Percentiles rank a stretch among this genome's conserved stretches.
These are phyloP conservation scores for Kandelia obovata DNA, from an alignment of 345 rosid genomes.

Conservation along the genomic window DNA sequence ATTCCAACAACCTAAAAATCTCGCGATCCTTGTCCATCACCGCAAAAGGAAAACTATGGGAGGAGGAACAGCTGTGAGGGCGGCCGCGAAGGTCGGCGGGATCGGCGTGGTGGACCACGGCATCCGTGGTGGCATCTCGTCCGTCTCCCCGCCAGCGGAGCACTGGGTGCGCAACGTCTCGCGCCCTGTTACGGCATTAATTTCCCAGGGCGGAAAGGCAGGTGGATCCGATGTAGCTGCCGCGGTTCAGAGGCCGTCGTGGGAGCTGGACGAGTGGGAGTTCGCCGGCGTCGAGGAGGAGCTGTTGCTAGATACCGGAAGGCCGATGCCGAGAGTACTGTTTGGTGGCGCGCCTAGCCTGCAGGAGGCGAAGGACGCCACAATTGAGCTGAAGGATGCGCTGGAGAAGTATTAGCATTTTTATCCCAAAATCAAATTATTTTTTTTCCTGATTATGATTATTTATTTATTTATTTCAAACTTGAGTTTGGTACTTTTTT, in stretches of 20 bases:
- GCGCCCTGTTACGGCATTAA: slow-evolving; percentile 34
- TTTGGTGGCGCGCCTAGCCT: slow-evolving; percentile 50
- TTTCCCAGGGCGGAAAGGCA: slow-evolving; percentile 21
- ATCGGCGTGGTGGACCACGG: slow-evolving; percentile 42
- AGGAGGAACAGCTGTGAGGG: slow-evolving; percentile 48
- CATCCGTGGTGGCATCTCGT: slow-evolving; percentile 36
- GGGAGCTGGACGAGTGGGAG: slow-evolving; percentile 65
- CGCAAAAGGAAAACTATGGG: slow-evolving; percentile 35
- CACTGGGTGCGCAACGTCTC: slow-evolving; percentile 36
- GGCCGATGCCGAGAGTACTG: slow-evolving; percentile 55
- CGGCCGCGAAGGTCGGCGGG: slow-evolving; percentile 63
- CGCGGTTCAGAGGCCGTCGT: slow-evolving; percentile 11
- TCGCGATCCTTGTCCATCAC: too few species aligned
- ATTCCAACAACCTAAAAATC: too few species aligned
- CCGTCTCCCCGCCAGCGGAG: slow-evolving; percentile 29
- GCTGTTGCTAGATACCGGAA: slow-evolving; percentile 2
- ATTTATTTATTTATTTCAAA: neutral
- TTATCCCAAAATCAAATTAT: neutral
- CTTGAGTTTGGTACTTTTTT: too few species aligned
- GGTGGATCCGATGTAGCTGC: slow-evolving; percentile 7
- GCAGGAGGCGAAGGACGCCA: slow-evolving; percentile 61
- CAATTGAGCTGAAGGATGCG: slow-evolving; percentile 58
- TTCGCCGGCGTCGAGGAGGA: slow-evolving; percentile 43
- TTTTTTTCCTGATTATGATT: neutral
- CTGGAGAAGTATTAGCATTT: slow-evolving; percentile 33